phyloP scores from a whole-genome alignment of 179 eudicot species.

The Kewa caespitosa region DNA sequence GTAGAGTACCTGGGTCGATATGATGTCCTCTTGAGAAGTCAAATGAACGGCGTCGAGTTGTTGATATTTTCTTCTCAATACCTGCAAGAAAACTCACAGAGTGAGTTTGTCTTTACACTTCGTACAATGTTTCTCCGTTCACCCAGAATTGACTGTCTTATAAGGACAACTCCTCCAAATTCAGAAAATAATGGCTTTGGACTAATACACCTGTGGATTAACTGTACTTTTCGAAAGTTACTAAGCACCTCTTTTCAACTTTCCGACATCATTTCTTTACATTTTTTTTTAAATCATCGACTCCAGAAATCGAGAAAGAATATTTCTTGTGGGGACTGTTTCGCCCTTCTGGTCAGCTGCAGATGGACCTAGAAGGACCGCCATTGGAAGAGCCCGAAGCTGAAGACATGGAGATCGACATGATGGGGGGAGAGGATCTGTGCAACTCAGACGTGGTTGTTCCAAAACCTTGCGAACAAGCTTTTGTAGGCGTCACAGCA shows the following conservation, averaged over 20 bases:
- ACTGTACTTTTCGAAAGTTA: too few relatives aligned
- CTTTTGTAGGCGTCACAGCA: not conserved
- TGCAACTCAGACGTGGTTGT: conserved; percentile 17
- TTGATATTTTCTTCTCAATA: conserved; percentile 31
- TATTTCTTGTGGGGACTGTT: conserved; percentile 38
- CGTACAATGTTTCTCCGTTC: not conserved
- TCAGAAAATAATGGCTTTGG: too few relatives aligned
- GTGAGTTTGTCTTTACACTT: conserved; percentile 18
- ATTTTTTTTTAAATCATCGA: not conserved
- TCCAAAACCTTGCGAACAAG: not conserved
- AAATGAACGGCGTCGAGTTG: conserved; percentile 21
- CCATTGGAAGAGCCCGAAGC: not conserved
- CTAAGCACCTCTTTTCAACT: not conserved
- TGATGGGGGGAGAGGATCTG: conserved; percentile 31
- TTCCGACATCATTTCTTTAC: not conserved
- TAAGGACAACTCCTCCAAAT: too few relatives aligned
- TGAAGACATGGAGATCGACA: conserved; percentile 33
- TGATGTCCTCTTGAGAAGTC: conserved; percentile 25
- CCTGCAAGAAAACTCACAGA: conserved; percentile 21
- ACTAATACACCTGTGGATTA: too few relatives aligned
- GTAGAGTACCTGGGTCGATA: conserved; percentile 20
- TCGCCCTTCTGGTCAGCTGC: not conserved
- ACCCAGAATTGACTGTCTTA: too few relatives aligned
- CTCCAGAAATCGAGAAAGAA: conserved; percentile 24
- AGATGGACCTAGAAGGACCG: not conserved